Percentiles rank a stretch among this genome's conserved stretches.
phyloP scores from a whole-genome alignment of 1,139 yeast species.

The Lodderomyces elongisporus region DNA sequence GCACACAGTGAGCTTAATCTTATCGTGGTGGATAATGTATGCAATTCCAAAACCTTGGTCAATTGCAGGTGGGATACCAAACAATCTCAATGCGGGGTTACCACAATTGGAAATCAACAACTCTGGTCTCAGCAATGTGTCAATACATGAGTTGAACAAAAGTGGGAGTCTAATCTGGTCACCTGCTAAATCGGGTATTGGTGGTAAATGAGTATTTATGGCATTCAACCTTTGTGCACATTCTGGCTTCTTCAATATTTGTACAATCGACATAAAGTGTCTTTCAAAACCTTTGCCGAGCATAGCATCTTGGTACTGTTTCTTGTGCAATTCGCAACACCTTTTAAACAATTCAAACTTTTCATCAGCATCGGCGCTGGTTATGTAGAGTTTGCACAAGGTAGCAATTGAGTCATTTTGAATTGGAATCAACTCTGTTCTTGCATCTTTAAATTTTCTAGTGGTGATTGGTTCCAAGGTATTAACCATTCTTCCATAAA shows the following conservation, averaged over 20 bases:
- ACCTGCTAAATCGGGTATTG: slow-evolving; percentile 20
- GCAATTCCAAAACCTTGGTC: slow-evolving; percentile 78
- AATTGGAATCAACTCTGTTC: slow-evolving; percentile 64
- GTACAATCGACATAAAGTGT: slow-evolving; percentile 60
- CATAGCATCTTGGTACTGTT: slow-evolving; percentile 48
- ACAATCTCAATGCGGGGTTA: slow-evolving; percentile 65
- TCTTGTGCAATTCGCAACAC: slow-evolving; percentile 50
- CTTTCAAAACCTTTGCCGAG: slow-evolving; percentile 67
- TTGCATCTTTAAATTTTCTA: slow-evolving; percentile 57
- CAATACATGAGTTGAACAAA: slow-evolving; percentile 55
- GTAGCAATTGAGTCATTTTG: slow-evolving; percentile 52
- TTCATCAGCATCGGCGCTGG: slow-evolving; percentile 38
- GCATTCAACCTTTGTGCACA: slow-evolving; percentile 38
- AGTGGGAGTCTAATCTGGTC: slow-evolving; percentile 37
- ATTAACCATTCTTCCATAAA: slow-evolving; percentile 65
- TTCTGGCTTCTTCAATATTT: slow-evolving; percentile 30
- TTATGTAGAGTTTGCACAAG: slow-evolving; percentile 58
- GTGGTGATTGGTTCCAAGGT: slow-evolving; percentile 74
- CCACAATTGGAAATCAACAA: slow-evolving; percentile 60
- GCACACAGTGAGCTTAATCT: slow-evolving; percentile 54
- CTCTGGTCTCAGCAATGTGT: slow-evolving; percentile 39
- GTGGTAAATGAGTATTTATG: slow-evolving; percentile 29
- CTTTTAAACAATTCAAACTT: slow-evolving; percentile 51
- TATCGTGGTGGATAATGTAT: slow-evolving; percentile 64
- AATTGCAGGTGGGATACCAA: slow-evolving; percentile 73